Evolutionary conservation across 805 yeast genomes (phyloP).

Genomic region (Cyberlindnera veronae): DNA sequence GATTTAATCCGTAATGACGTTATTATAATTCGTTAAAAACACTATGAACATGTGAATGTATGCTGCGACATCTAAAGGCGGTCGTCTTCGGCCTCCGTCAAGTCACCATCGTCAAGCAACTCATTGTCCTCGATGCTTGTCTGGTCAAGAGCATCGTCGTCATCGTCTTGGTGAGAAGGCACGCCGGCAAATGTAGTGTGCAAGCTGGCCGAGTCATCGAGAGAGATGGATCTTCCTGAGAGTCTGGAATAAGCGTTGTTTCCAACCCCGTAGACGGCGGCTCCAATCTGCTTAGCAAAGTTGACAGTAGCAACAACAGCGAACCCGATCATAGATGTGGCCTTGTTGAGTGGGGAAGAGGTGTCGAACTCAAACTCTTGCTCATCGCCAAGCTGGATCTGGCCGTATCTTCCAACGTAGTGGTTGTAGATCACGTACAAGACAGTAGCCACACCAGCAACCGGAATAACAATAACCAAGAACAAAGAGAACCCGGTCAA

Average conservation of each 20-base stretch:
- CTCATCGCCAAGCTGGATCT: slow-evolving; percentile 77
- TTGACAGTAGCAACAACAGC: slow-evolving; percentile 31
- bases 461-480: slow-evolving; percentile 54
- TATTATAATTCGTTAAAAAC: slow-evolving; percentile 1
- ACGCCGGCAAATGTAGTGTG: slow-evolving; percentile 8
- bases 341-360: slow-evolving; percentile 56
- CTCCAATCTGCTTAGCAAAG: slow-evolving; percentile 10
- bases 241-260: slow-evolving; percentile 7
- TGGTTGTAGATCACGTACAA: slow-evolving; percentile 75
- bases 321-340: slow-evolving; percentile 29
- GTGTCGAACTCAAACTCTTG: slow-evolving; percentile 67
- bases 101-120: slow-evolving; percentile 30
- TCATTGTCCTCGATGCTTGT: slow-evolving; percentile 23
- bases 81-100: slow-evolving; percentile 28
- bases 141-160: slow-evolving; percentile 11
- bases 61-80: slow-evolving; percentile 11
- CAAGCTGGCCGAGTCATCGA: slow-evolving; percentile 11
- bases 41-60: not conserved
- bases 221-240: slow-evolving; percentile 17
- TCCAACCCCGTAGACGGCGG: slow-evolving; percentile 14
- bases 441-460: slow-evolving; percentile 45
- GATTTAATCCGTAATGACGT: not conserved
- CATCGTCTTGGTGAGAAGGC: slow-evolving; percentile 14
- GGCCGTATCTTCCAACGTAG: slow-evolving; percentile 81
- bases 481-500: slow-evolving; percentile 53